Percentiles rank a stretch among this genome's conserved stretches.
Evolutionary conservation across 768 basidiomycete species (phyloP).

Genomic region (Pilatotrama ljubarskyi): DNA sequence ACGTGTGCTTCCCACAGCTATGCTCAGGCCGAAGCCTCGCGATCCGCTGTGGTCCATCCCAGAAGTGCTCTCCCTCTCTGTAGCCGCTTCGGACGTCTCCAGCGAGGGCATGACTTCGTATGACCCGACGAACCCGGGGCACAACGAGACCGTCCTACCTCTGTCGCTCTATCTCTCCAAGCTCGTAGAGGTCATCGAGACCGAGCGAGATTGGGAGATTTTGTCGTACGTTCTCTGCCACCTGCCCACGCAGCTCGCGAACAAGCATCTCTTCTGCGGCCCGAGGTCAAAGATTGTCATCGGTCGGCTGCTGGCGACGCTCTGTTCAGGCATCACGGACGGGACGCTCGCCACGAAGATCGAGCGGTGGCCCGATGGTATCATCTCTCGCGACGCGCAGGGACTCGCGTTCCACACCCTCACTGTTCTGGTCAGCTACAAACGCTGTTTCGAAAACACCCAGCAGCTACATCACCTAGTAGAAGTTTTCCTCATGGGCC

Average conservation of each 20-base stretch:
- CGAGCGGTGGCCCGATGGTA: slow-evolving; percentile 56
- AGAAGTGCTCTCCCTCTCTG: slow-evolving; percentile 59
- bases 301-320: slow-evolving; percentile 56
- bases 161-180: slow-evolving; percentile 71
- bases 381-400: slow-evolving; percentile 81
- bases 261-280: slow-evolving; percentile 97
- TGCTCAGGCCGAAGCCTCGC: slow-evolving; percentile 34
- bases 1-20: slow-evolving; percentile 24
- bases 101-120: slow-evolving; percentile 71
- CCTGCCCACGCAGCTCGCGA: slow-evolving; percentile 86
- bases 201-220: slow-evolving; percentile 88
- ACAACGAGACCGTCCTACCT: slow-evolving; percentile 53
- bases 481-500: slow-evolving; percentile 67
- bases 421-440: slow-evolving; percentile 86
- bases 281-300: slow-evolving; percentile 70
- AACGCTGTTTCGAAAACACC: slow-evolving; percentile 64
- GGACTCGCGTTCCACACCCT: slow-evolving; percentile 86
- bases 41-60: slow-evolving; percentile 69
- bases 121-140: slow-evolving; percentile 49
- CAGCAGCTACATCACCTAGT: slow-evolving; percentile 68
- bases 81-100: slow-evolving; percentile 55
- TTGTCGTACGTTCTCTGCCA: slow-evolving; percentile 90
- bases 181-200: slow-evolving; percentile 64
- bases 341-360: slow-evolving; percentile 57
- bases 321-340: slow-evolving; percentile 67